Percentiles rank a stretch among this genome's conserved stretches.
phyloP scores from a whole-genome alignment of 208 protist species.

The Angomonas desouzai region DNA sequence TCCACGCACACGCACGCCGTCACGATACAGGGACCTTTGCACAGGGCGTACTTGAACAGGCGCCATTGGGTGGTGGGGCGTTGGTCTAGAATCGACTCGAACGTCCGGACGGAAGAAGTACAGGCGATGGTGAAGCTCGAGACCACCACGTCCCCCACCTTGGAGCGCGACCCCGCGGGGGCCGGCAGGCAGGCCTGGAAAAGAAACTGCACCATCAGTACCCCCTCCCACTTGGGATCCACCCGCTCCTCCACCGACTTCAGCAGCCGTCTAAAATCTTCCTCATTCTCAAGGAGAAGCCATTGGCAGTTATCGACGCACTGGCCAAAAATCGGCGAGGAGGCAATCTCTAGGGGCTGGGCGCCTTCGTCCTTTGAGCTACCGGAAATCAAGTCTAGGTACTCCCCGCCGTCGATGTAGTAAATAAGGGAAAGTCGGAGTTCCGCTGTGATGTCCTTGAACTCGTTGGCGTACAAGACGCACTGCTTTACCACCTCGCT shows the following conservation, averaged over 20 bases:
- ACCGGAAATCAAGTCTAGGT: conserved; percentile 10
- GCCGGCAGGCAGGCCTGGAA: conserved; percentile 22
- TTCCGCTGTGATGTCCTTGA: neutral
- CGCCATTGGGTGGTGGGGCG: conserved; percentile 33
- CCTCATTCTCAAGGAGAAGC: conserved; percentile 23
- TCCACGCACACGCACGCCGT: conserved; percentile 22
- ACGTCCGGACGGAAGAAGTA: conserved; percentile 15
- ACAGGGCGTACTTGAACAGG: conserved; percentile 36
- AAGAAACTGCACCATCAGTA: conserved; percentile 32
- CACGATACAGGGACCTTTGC: conserved; percentile 37
- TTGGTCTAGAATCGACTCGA: conserved; percentile 36
- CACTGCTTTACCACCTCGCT: conserved; percentile 38
- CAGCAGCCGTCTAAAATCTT: conserved; percentile 17
- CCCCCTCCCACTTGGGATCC: conserved; percentile 9
- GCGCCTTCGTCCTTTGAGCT: conserved; percentile 10
- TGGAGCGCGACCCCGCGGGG: neutral
- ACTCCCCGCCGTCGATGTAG: conserved; percentile 15
- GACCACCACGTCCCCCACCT: conserved; percentile 30
- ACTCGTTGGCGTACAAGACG: conserved; percentile 20
- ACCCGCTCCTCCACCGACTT: neutral
- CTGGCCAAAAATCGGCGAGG: conserved; percentile 38
- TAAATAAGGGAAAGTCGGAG: conserved; percentile 16
- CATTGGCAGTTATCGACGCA: conserved; percentile 38
- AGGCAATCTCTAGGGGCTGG: conserved; percentile 27
- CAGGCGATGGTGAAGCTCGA: conserved; percentile 36